phyloP scores from a whole-genome alignment of 2,329 filamentous ascomycete species.

The Parastagonospora avenae region DNA sequence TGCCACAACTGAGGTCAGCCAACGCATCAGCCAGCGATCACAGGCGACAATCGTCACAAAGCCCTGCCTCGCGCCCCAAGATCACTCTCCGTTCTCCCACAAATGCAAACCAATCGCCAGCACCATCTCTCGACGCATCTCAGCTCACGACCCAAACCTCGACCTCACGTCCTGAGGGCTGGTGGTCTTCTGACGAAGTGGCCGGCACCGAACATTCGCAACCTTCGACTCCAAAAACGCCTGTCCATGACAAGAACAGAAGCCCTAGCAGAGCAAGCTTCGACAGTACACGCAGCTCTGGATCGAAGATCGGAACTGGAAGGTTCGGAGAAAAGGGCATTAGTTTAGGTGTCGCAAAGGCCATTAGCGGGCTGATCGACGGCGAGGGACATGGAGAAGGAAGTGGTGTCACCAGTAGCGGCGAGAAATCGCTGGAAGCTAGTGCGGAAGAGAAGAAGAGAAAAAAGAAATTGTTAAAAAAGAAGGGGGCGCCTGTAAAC shows the following conservation, averaged over 20 bases:
- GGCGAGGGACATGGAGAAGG: slow-evolving; percentile 31
- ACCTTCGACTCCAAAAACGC: slow-evolving; percentile 18
- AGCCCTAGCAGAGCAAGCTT: slow-evolving; percentile 22
- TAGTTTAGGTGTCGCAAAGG: slow-evolving; percentile 36
- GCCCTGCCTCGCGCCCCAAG: slow-evolving; percentile 19
- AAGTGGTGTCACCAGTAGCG: slow-evolving; percentile 19
- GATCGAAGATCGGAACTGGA: slow-evolving; percentile 21
- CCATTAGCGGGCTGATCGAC: slow-evolving; percentile 37
- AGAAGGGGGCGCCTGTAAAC: not conserved
- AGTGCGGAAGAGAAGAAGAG: slow-evolving; percentile 11
- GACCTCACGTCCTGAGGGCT: slow-evolving; percentile 43
- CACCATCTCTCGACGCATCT: slow-evolving; percentile 26
- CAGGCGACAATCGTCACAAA: slow-evolving; percentile 16
- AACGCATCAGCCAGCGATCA: slow-evolving; percentile 6
- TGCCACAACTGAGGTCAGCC: slow-evolving; percentile 8
- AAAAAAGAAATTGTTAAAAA: slow-evolving; percentile 5
- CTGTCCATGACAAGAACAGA: slow-evolving; percentile 4
- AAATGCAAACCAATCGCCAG: slow-evolving; percentile 23
- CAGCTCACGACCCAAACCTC: slow-evolving; percentile 38
- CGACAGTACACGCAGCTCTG: slow-evolving; percentile 33
- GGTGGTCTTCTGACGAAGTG: slow-evolving; percentile 48
- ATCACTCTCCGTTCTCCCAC: slow-evolving; percentile 18
- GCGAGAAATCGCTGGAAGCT: slow-evolving; percentile 5
- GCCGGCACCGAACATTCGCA: slow-evolving; percentile 36
- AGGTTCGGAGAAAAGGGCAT: slow-evolving; percentile 42